These are phyloP conservation scores for Kwoniella sp. DNA, from an alignment of 768 basidiomycete genomes.

Conservation along the genomic window DNA sequence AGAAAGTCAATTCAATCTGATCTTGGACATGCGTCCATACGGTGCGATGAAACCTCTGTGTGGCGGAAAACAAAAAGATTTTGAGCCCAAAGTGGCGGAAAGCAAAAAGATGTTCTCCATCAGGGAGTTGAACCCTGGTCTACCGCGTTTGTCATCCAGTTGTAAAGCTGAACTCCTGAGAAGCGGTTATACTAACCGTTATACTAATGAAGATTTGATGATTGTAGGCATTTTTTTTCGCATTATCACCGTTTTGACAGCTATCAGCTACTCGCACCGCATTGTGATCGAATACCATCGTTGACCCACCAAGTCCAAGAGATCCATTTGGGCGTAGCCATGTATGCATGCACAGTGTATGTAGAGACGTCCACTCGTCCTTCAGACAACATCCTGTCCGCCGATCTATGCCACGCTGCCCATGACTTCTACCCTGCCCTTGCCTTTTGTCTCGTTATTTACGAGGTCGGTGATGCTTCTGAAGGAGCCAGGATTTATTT, in stretches of 20 bases:
- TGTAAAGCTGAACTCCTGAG: conserved; percentile 15
- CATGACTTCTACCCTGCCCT: conserved; percentile 75
- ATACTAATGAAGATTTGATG: conserved; percentile 27
- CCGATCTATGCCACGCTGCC: conserved; percentile 32
- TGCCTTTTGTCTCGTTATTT: conserved; percentile 87
- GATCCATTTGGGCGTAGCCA: too few relatives aligned
- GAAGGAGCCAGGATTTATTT: conserved; percentile 93
- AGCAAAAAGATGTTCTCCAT: conserved; percentile 18
- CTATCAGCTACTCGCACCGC: too few relatives aligned
- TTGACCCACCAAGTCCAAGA: too few relatives aligned
- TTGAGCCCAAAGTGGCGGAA: neutral
- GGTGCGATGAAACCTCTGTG: too few relatives aligned
- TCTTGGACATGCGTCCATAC: too few relatives aligned
- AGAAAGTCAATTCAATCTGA: too few relatives aligned
- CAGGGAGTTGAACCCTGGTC: conserved; percentile 31
- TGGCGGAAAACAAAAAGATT: conserved; percentile 1
- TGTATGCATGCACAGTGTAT: neutral
- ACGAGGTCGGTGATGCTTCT: conserved; percentile 83
- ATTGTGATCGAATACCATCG: too few relatives aligned
- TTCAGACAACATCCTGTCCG: too few relatives aligned
- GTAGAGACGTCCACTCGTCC: neutral
- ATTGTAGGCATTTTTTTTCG: too few relatives aligned
- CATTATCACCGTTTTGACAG: too few relatives aligned
- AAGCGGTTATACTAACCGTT: conserved; percentile 33
- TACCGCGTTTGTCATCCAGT: conserved; percentile 13